These are phyloP conservation scores for Penicillium sclerotigenum DNA, from an alignment of 2,329 filamentous ascomycete genomes.

Conservation along the genomic window DNA sequence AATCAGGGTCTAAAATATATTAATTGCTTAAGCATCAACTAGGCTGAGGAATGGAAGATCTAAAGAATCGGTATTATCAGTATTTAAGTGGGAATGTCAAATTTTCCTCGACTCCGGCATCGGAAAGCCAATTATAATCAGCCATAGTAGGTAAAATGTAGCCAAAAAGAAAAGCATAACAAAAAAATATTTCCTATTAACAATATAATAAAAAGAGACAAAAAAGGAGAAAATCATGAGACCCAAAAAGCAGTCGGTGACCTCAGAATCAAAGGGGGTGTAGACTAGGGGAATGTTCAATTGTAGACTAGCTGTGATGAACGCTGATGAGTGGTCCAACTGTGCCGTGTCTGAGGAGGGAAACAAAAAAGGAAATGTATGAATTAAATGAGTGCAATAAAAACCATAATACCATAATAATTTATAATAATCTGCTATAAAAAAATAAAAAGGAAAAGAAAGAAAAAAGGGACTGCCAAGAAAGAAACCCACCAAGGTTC, in stretches of 20 bases:
- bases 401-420: background rate
- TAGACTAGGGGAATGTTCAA: constrained; percentile 22
- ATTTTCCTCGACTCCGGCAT: background rate
- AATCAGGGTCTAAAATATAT: constrained; percentile 12
- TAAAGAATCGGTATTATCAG: constrained; percentile 12
- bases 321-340: constrained; percentile 16
- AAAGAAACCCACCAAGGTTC: constrained; percentile 33
- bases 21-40: constrained; percentile 7
- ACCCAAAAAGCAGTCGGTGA: constrained; percentile 24
- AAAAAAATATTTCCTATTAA: background rate
- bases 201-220: background rate
- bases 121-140: background rate
- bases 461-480: constrained; percentile 27
- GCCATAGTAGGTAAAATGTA: background rate
- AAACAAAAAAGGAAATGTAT: constrained; percentile 1
- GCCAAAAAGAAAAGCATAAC: background rate
- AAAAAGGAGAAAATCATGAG: constrained; percentile 19
- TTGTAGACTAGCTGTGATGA: constrained; percentile 9
- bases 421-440: background rate
- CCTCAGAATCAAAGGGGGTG: constrained; percentile 15
- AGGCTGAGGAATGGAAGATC: constrained; percentile 27
- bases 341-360: constrained; percentile 22
- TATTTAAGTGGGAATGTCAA: constrained; percentile 12
- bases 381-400: background rate
- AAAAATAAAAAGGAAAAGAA: background rate